Percentiles rank a stretch among this genome's conserved stretches.
Evolutionary conservation across 768 basidiomycete genomes (phyloP).

Genomic region (Podaxis sp.): DNA sequence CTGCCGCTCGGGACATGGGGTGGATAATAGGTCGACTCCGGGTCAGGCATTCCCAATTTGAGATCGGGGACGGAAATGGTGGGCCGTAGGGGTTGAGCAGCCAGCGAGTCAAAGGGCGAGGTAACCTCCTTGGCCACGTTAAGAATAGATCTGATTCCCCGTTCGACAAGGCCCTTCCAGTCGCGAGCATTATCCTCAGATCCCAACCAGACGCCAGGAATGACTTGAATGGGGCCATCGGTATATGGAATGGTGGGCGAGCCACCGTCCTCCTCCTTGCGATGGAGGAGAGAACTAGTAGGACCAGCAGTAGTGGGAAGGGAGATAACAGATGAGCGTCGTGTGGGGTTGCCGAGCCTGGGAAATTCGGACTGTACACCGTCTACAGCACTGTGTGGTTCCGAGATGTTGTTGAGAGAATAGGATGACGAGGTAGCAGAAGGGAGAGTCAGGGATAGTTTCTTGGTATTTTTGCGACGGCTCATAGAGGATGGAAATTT

Average conservation of each 20-base stretch:
- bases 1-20: conserved; percentile 67
- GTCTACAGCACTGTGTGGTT: conserved; percentile 29
- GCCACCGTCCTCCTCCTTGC: conserved; percentile 59
- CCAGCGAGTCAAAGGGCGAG: conserved; percentile 58
- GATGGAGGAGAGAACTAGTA: conserved; percentile 52
- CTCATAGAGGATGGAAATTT: conserved; percentile 29
- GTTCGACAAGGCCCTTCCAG: conserved; percentile 66
- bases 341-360: conserved; percentile 29
- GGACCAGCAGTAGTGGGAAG: conserved; percentile 55
- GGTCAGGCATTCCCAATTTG: conserved; percentile 29
- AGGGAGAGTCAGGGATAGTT: conserved; percentile 66
- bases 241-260: conserved; percentile 68
- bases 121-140: conserved; percentile 93
- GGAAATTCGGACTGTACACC: conserved; percentile 26
- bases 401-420: conserved; percentile 42
- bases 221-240: conserved; percentile 79
- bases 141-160: conserved; percentile 76
- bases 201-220: conserved; percentile 87
- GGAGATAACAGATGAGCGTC: conserved; percentile 72
- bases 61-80: conserved; percentile 72
- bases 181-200: conserved; percentile 91
- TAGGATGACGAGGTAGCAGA: conserved; percentile 57
- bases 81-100: conserved; percentile 50
- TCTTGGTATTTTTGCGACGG: conserved; percentile 69
- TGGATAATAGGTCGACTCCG: conserved; percentile 59